These are phyloP conservation scores for Babesia gibsoni DNA, from an alignment of 169 alveolate species.

Conservation along the genomic window DNA sequence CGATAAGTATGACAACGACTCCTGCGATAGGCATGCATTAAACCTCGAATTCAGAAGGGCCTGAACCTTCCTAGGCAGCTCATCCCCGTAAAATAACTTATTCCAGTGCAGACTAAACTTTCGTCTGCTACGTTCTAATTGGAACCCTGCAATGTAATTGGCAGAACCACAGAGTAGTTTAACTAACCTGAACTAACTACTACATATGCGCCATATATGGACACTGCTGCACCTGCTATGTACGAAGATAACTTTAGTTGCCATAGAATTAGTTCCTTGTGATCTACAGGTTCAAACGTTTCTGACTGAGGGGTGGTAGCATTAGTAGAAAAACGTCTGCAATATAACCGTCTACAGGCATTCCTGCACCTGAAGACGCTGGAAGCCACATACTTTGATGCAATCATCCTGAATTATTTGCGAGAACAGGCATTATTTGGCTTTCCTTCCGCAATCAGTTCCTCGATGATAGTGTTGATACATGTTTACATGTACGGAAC, in stretches of 20 bases:
- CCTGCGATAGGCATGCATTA: conserved; percentile 5
- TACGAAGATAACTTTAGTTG: conserved; percentile 25
- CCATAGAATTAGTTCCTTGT: conserved; percentile 32
- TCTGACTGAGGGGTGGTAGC: not conserved
- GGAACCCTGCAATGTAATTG: conserved; percentile 27
- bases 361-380: not conserved
- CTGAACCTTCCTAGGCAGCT: conserved; percentile 1
- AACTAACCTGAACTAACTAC: conserved; percentile 34
- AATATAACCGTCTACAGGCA: not conserved
- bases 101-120: conserved; percentile 31
- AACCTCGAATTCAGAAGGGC: conserved; percentile 49
- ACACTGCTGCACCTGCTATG: not conserved
- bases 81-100: conserved; percentile 22
- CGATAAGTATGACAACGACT: not conserved
- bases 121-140: conserved; percentile 13
- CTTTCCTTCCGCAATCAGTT: too few species aligned
- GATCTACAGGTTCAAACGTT: not conserved
- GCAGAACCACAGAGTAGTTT: not conserved
- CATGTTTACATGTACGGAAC: too few species aligned
- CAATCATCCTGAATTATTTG: not conserved
- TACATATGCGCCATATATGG: conserved; percentile 26
- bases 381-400: not conserved
- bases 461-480: too few species aligned
- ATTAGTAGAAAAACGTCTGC: not conserved
- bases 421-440: too few species aligned